Evolutionary conservation across 768 basidiomycete genomes (phyloP), one percentile per base, ranked within the genome.

Genomic region (Leccinum rimulosum): DNA sequence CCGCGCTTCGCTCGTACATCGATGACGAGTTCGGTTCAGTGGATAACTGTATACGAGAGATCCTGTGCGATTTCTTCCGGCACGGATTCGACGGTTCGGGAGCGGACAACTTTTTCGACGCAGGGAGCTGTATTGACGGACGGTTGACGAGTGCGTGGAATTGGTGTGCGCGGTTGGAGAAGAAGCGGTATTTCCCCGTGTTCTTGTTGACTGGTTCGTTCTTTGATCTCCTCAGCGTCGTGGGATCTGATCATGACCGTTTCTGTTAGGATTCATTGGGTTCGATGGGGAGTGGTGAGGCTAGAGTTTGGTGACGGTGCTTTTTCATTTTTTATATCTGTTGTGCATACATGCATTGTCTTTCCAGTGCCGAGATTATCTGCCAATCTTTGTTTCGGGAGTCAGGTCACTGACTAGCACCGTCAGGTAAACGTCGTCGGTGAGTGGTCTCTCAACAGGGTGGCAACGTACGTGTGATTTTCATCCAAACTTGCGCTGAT

Each of bases 71-170:
- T 72, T 93, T 94, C 77, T 93, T 93, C 75, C 79, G 88, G 51
- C 92, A 94, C 65, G 92, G 86, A 1, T 93, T 93, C 69, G 91
- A 94, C 71, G 92, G 92, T 1, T 91, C 89, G 27, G 92, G 92
- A n/a, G 92, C 91, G 3, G 91, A 93, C 68, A 93, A 91, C 71
- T 93, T 91, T 77, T 92, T 88, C 69, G 91, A 93, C 69, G 92
- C 91, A 40, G 91, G 92, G 17, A 91, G 88, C 25, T 84, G 82
- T 64, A 93, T 93, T 64, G 91, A 93, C 66, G 91, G 91, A 12
- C 81, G 92, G 4, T 73, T 94, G 66, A 94, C 92, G 31, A 92
- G 90, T 70, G 92, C 92, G 4, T 94, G 92, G 92, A 92, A 94
- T 70, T 94, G 92, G 92, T 94, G 92, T 75, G 85, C 86, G 52